These are phyloP conservation scores for Coleophoma crateriformis DNA, from an alignment of 2,329 filamentous ascomycete species.

Conservation along the genomic window DNA sequence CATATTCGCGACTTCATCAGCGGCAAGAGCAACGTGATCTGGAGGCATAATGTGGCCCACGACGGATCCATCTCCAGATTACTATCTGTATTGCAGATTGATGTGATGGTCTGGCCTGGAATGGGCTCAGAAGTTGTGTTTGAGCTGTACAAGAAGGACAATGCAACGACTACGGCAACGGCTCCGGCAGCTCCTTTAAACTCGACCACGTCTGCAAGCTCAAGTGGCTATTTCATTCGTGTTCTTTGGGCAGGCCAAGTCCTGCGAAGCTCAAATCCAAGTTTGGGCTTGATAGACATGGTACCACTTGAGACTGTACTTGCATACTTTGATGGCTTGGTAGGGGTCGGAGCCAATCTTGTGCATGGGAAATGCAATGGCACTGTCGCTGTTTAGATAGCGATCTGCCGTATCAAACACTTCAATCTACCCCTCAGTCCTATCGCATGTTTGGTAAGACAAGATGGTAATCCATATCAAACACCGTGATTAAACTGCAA, in stretches of 20 bases:
- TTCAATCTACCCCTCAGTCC: too few species aligned
- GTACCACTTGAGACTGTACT: constrained; percentile 59
- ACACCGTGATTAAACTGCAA: too few species aligned
- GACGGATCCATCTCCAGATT: constrained; percentile 67
- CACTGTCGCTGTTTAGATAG: constrained; percentile 5
- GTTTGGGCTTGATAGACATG: constrained; percentile 66
- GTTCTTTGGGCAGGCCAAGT: constrained; percentile 68
- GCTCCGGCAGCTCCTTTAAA: constrained; percentile 6
- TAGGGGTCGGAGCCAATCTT: constrained; percentile 45
- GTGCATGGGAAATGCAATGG: constrained; percentile 32
- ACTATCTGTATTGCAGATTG: constrained; percentile 64
- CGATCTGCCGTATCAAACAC: too few species aligned
- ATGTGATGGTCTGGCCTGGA: constrained; percentile 77
- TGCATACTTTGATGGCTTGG: constrained; percentile 66
- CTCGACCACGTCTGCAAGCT: constrained; percentile 3
- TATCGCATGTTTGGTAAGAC: too few species aligned
- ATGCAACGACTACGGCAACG: constrained; percentile 3
- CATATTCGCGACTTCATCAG: constrained; percentile 52
- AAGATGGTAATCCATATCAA: too few species aligned
- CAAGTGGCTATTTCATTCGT: constrained; percentile 47
- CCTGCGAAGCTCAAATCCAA: constrained; percentile 62
- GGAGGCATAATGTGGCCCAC: constrained; percentile 75
- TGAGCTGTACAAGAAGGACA: constrained; percentile 55
- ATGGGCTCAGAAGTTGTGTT: constrained; percentile 79
- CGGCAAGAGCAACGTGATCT: constrained; percentile 40